A percentile compares a stretch with the other conserved stretches of the same genome.
phyloP scores from a whole-genome alignment of 2,329 filamentous ascomycete genomes.

The Ophiostoma novo-ulmi region DNA sequence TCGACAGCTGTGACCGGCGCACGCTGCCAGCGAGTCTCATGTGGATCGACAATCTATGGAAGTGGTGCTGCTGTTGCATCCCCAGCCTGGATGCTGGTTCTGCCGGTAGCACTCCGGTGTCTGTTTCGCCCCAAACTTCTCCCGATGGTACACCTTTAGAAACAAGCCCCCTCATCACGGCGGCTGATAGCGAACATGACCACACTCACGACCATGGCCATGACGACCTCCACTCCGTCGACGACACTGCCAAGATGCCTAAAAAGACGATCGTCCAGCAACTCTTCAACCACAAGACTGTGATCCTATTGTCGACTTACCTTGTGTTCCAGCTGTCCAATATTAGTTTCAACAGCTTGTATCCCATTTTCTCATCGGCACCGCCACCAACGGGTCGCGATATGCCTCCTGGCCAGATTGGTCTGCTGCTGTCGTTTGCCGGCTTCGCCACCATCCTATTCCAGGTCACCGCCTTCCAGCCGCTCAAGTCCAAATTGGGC shows the following conservation, averaged over 20 bases:
- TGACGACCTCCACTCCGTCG: slow-evolving; percentile 41
- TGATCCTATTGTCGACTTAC: slow-evolving; percentile 78
- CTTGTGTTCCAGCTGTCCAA: slow-evolving; percentile 92
- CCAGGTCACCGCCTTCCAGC: slow-evolving; percentile 79
- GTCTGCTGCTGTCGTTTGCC: slow-evolving; percentile 76
- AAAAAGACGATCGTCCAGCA: slow-evolving; percentile 45
- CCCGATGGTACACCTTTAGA: not conserved
- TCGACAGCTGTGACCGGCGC: slow-evolving; percentile 46
- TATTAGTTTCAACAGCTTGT: slow-evolving; percentile 91
- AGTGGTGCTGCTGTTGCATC: slow-evolving; percentile 29
- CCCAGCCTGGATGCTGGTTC: not conserved
- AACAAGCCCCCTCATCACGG: slow-evolving; percentile 15
- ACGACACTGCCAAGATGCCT: not conserved
- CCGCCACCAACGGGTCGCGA: slow-evolving; percentile 69
- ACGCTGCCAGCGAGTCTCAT: slow-evolving; percentile 27
- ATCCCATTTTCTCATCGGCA: slow-evolving; percentile 84
- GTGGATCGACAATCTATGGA: slow-evolving; percentile 33
- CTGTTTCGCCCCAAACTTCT: not conserved
- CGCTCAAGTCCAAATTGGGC: slow-evolving; percentile 70
- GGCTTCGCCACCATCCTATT: slow-evolving; percentile 83
- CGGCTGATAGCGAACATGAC: not conserved
- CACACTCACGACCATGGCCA: slow-evolving; percentile 31
- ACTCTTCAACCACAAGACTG: slow-evolving; percentile 72
- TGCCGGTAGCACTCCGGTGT: not conserved
- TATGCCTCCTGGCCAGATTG: slow-evolving; percentile 73